Conservation (phyloP, 306 rosid genomes). For the Fragaria vesca region DNA sequence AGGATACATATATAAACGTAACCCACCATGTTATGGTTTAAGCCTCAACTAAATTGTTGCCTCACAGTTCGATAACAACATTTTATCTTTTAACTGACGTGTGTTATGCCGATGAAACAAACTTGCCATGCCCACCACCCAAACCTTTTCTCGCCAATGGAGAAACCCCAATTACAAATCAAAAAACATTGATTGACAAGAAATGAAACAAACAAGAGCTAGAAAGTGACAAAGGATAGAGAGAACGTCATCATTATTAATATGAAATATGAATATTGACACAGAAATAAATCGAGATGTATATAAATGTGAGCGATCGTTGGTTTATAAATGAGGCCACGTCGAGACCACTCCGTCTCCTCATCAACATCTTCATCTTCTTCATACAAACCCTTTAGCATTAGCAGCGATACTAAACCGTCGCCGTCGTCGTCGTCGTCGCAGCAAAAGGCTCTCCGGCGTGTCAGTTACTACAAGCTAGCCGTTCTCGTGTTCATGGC, state of each 20-base stretch:
- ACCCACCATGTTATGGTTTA: background rate
- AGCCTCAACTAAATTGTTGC: background rate
- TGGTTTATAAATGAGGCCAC: slow-evolving; percentile 35
- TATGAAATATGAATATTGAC: background rate
- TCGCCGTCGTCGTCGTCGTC: background rate
- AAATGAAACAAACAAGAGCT: background rate
- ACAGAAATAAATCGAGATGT: background rate
- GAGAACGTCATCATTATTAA: background rate
- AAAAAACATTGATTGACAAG: background rate
- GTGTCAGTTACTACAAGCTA: background rate
- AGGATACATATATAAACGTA: too few species aligned
- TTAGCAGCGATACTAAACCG: background rate
- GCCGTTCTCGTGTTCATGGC: slow-evolving; percentile 35
- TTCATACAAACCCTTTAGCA: background rate
- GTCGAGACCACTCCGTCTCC: slow-evolving; percentile 17
- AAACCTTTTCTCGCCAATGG: background rate
- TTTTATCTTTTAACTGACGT: too few species aligned
- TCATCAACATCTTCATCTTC: background rate
- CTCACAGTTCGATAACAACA: background rate
- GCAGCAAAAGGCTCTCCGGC: background rate
- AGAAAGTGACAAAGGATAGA: background rate
- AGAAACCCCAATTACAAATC: background rate
- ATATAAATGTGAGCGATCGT: background rate
- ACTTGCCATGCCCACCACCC: background rate
- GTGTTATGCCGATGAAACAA: background rate